phyloP scores from a whole-genome alignment of 306 rosid genomes.

The Styphnolobium japonicum region DNA sequence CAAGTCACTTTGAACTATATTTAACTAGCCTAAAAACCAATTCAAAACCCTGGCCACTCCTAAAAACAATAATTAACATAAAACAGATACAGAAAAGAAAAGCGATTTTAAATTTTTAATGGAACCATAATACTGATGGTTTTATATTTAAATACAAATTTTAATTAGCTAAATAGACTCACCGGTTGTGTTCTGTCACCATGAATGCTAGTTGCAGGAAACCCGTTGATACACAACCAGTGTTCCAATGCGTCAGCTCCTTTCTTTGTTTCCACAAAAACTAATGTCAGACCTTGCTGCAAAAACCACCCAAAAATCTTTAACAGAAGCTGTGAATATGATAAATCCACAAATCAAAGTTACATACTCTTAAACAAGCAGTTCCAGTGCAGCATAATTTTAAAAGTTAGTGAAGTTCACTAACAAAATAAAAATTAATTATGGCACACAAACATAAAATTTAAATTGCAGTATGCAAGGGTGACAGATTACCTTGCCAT shows the following conservation, averaged over 20 bases:
- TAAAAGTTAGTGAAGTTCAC: background rate
- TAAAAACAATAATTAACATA: background rate
- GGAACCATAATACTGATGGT: conserved; percentile 11
- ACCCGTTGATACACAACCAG: conserved; percentile 81
- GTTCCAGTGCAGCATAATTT: background rate
- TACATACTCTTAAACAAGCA: background rate
- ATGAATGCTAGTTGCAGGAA: conserved; percentile 95
- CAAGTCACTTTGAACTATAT: background rate
- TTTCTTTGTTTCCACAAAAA: conserved; percentile 98
- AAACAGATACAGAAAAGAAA: background rate
- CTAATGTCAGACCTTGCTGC: conserved; percentile 93
- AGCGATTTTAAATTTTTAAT: background rate
- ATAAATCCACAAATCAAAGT: conserved; percentile 9
- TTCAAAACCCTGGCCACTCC: background rate
- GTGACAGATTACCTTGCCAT: conserved; percentile 62
- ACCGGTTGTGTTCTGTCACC: conserved; percentile 96
- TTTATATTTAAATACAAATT: background rate
- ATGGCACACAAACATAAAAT: conserved; percentile 2
- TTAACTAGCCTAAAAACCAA: background rate
- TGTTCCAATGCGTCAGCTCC: conserved; percentile 94
- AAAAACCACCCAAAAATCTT: conserved; percentile 22
- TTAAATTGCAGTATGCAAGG: background rate
- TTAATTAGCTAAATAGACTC: conserved; percentile 22
- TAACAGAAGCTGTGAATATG: conserved; percentile 4
- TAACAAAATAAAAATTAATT: conserved; percentile 4